Evolutionary conservation across 2,329 filamentous ascomycete genomes (phyloP).

Genomic region (Hirsutella thompsonii): DNA sequence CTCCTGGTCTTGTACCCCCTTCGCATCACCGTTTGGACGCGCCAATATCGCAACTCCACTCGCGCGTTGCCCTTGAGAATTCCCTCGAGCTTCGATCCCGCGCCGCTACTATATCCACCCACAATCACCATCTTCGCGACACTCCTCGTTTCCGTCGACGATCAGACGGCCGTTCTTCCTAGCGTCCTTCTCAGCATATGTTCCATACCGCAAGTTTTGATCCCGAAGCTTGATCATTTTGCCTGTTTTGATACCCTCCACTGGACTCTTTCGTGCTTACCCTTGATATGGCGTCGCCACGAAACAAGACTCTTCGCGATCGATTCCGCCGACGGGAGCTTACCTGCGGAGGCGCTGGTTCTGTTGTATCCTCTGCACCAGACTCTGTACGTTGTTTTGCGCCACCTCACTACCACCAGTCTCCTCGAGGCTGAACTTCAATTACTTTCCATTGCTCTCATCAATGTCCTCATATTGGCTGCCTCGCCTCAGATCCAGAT

Average conservation of each 20-base stretch:
- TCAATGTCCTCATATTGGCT: slow-evolving; percentile 69
- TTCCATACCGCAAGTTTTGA: slow-evolving; percentile 58
- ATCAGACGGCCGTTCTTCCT: slow-evolving; percentile 51
- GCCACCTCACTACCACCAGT: slow-evolving; percentile 78
- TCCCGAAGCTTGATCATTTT: slow-evolving; percentile 48
- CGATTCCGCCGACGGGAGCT: slow-evolving; percentile 10
- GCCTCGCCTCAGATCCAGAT: slow-evolving; percentile 73
- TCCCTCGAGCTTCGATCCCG: slow-evolving; percentile 76
- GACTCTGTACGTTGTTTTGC: slow-evolving; percentile 57
- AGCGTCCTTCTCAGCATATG: slow-evolving; percentile 75
- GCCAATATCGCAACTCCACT: slow-evolving; percentile 24
- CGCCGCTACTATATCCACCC: slow-evolving; percentile 78
- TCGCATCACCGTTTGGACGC: slow-evolving; percentile 38
- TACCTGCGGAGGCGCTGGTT: slow-evolving; percentile 46
- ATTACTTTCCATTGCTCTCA: slow-evolving; percentile 67
- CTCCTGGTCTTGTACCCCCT: slow-evolving; percentile 45
- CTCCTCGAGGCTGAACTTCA: slow-evolving; percentile 79
- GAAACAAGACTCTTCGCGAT: background rate
- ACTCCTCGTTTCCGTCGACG: slow-evolving; percentile 54
- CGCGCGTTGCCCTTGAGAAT: slow-evolving; percentile 34
- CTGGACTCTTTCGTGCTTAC: slow-evolving; percentile 65
- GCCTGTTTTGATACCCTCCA: slow-evolving; percentile 55
- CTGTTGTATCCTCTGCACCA: slow-evolving; percentile 76
- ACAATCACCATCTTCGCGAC: slow-evolving; percentile 65
- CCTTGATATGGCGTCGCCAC: slow-evolving; percentile 32